Conservation (phyloP, 2,329 filamentous ascomycete species). For the Fusarium chlamydosporum region DNA sequence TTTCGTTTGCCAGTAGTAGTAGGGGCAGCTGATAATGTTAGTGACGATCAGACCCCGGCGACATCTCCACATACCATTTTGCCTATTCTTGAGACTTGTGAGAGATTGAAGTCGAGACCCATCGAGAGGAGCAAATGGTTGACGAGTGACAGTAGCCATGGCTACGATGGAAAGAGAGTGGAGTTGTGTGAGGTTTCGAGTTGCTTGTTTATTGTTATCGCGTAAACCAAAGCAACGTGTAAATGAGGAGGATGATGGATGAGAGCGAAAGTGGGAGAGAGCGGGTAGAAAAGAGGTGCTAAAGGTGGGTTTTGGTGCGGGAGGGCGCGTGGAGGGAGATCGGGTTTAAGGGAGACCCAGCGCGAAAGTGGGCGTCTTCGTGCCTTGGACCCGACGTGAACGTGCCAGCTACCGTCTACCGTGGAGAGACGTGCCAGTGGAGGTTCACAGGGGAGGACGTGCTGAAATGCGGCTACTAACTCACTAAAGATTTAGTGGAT, state of each 20-base stretch:
- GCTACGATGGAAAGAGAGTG: conserved; percentile 24
- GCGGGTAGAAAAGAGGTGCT: conserved; percentile 43
- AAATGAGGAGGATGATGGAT: conserved; percentile 20
- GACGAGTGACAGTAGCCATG: conserved; percentile 73
- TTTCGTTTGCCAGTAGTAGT: conserved; percentile 69
- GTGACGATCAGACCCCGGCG: conserved; percentile 13
- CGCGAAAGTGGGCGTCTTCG: conserved; percentile 37
- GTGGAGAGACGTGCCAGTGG: conserved; percentile 10
- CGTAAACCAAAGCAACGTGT: conserved; percentile 26
- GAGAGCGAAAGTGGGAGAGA: conserved; percentile 34
- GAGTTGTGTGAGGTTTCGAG: conserved; percentile 1
- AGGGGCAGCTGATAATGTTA: conserved; percentile 57
- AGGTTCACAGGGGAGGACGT: neutral
- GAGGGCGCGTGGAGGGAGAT: conserved; percentile 43
- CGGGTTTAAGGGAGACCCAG: conserved; percentile 42
- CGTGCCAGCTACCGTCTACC: conserved; percentile 5
- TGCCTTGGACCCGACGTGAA: conserved; percentile 33
- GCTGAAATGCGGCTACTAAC: conserved; percentile 6
- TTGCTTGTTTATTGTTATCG: conserved; percentile 39
- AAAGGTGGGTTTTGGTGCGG: conserved; percentile 43
- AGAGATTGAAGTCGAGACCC: conserved; percentile 77
- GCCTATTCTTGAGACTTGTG: conserved; percentile 82
- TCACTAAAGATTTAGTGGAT: conserved; percentile 9
- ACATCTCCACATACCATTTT: conserved; percentile 71
- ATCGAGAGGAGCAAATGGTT: conserved; percentile 82